Evolutionary conservation across 176 grass and related monocot species (phyloP), one percentile per base, ranked within the genome.

Genomic region (Zea luxurians): DNA sequence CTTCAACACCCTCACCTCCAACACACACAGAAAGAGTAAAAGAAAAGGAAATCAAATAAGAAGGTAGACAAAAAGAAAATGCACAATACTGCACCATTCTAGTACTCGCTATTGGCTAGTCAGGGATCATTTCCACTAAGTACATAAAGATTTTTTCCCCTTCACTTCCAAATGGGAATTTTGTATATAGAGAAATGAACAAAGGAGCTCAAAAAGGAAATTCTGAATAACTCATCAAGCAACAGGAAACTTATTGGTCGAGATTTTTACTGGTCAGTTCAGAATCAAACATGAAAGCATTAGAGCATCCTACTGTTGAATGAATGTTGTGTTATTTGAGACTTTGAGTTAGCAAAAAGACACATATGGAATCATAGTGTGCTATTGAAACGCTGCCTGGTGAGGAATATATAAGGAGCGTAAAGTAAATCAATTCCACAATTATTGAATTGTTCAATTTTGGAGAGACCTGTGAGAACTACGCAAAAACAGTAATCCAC

Each of bases 151-250:
- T 66, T 7, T 43, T 43, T 17, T 41, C 5, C 2, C 3, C 7
- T 16, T 45, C 18, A 47, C 8, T 27, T 16, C 10, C 10, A 7
- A 59, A 48, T 70, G 37, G 7, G n/a, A 2, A 43, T 21, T 13
- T 58, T 43, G 3, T 13, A 58, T 21, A 67, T 41, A 40, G 13
- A 69, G 21, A 0, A 36, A 8, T 6, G 0, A 69, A 13, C 11
- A 80, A 79, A 44, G 13, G 78, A 70, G 78, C 40, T 34, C 78
- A 80, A 46, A 5, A 79, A 36, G 27, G 27, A 27, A 27, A 27
- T 27, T 27, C 1, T 16, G 17, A 21, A 49, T 48, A 4, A 48
- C 10, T 46, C 43, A 48, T 48, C 10, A 77, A 8, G 27, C 75
- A 64, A 77, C 45, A 17, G 13, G 13, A 77, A 47, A 68, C 41